Base-by-base conservation (phyloP, 805 yeast species). In the Starmera dryadoides region DNA sequence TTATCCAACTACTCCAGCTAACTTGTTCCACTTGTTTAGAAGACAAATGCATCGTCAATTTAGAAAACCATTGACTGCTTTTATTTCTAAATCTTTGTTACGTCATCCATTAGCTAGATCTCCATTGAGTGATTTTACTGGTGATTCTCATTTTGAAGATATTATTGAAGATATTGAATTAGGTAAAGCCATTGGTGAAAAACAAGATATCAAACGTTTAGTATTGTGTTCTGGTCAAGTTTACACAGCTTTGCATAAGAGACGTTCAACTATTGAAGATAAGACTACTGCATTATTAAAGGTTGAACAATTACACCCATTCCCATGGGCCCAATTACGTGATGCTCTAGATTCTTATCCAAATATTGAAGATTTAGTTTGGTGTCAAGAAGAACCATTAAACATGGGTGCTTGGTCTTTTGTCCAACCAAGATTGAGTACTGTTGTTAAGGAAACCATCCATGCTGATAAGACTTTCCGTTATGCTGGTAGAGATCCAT, bases 1-100 rank as follows among this genome's bases (percentile, higher is more conserved):
- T 16, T 93, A 93, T 71, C 98, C 98, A 67, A 85, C 98, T 26
- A 93, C 98, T 12, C 98, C 98, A 46, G 86, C 97, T 36, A 89
- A 88, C 63, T 63, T 88, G 63, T 93, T 93, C 95, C 99, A 93
- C 64, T 71, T 89, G 59, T 69, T 91, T 64, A 86, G 99, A 77
- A 85, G 99, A 74, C 98, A 93, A 76, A 89, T 88, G 88, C 98
- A 91, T 69, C 86, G 98, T 69, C 97, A 91, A 71, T 93, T 93
- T 75, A 83, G 98, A 73, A 83, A 84, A 65, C 93, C 98, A 42
- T 74, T 93, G 69, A 71, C 79, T 40, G 58, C 86, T 47, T 77
- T 91, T 69, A 88, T 93, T 77, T 91, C 98, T 40, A 93, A 93
- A 71, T 81, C 87, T 40, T 75, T 93, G 65, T 74, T 93, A 64